A percentile compares a stretch with the other conserved stretches of the same genome.
phyloP scores from a whole-genome alignment of 805 yeast species.

The Brettanomyces naardenensis region DNA sequence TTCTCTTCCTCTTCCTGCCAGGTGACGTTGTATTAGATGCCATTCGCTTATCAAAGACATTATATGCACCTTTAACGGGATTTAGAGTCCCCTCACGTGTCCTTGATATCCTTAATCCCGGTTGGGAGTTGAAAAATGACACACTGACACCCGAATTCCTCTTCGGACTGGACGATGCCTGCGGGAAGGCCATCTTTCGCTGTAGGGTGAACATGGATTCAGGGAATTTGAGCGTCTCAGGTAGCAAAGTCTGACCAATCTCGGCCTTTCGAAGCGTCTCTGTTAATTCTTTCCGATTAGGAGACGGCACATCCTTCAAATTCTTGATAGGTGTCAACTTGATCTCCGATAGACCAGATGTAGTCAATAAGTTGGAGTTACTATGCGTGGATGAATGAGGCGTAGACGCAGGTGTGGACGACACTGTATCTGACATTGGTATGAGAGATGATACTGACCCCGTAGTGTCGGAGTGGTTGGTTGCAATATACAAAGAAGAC shows the following conservation, averaged over 20 bases:
- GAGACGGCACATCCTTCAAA: conserved; percentile 5
- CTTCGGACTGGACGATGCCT: conserved; percentile 4
- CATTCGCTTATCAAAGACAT: conserved; percentile 18
- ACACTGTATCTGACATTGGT: too few species aligned
- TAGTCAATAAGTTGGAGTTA: background rate
- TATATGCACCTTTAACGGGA: conserved; percentile 24
- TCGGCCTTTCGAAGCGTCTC: conserved; percentile 20
- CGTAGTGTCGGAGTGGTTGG: too few species aligned
- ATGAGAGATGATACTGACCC: too few species aligned
- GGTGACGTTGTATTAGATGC: conserved; percentile 6
- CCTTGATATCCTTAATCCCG: conserved; percentile 15
- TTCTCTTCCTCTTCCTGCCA: conserved; percentile 12
- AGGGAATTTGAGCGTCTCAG: conserved; percentile 14
- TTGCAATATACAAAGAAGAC: too few species aligned
- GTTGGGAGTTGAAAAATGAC: conserved; percentile 16
- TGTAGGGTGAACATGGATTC: conserved; percentile 4
- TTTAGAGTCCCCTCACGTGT: conserved; percentile 16
- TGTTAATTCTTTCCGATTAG: conserved; percentile 10
- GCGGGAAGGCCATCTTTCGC: conserved; percentile 11
- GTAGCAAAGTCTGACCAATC: conserved; percentile 20
- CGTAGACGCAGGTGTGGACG: too few species aligned
- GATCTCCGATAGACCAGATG: background rate
- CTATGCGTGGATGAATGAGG: too few species aligned
- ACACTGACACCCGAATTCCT: conserved; percentile 12
- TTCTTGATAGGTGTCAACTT: conserved; percentile 8